These are phyloP conservation scores for Sugiyamaella grinbergsii DNA, from an alignment of 1,139 yeast species.

Conservation along the genomic window DNA sequence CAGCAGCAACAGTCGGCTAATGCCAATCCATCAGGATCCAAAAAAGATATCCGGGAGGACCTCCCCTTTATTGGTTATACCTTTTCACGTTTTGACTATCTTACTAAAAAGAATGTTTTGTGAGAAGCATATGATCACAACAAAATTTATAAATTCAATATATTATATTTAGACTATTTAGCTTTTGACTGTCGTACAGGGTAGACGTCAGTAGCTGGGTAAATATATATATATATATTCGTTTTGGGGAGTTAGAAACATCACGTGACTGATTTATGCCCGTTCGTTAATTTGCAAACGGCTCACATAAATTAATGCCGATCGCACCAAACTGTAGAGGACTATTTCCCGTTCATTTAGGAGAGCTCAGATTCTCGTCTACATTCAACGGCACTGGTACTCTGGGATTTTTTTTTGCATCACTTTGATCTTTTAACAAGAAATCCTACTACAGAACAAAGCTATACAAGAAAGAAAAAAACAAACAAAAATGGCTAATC, in stretches of 20 bases:
- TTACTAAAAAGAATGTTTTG: conserved; percentile 83
- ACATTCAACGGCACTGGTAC: too few species aligned
- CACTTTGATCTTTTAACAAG: neutral
- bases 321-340: too few species aligned
- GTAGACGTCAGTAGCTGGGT: too few species aligned
- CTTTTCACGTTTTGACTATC: conserved; percentile 87
- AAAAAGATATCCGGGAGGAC: conserved; percentile 72
- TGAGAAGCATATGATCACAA: conserved; percentile 35
- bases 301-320: too few species aligned
- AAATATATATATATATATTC: too few species aligned
- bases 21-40: conserved; percentile 35
- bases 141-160: neutral
- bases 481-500: conserved; percentile 15
- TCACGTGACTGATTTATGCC: neutral
- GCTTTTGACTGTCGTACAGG: neutral
- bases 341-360: too few species aligned
- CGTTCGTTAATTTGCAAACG: neutral
- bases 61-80: conserved; percentile 97
- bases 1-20: conserved; percentile 38
- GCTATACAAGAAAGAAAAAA: neutral
- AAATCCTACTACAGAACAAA: neutral
- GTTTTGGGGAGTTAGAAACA: too few species aligned
- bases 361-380: too few species aligned
- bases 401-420: neutral
- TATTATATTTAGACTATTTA: neutral